These are phyloP conservation scores for Eruca vesicaria DNA, from an alignment of 441 rosid species.

Conservation along the genomic window DNA sequence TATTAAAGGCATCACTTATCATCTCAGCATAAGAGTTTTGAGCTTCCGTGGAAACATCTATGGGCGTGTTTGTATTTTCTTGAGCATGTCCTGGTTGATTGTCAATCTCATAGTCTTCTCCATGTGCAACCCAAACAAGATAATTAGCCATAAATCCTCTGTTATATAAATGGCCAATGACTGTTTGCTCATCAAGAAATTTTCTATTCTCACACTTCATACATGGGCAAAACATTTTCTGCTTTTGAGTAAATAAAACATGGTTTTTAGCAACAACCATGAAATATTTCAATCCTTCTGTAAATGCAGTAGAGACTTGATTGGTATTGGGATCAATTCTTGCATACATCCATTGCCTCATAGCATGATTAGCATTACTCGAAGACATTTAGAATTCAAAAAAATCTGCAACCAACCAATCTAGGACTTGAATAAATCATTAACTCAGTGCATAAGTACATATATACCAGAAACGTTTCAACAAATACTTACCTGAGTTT, in stretches of 20 bases:
- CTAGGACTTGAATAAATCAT: background rate
- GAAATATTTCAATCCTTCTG: background rate
- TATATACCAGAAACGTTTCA: background rate
- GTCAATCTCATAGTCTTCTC: background rate
- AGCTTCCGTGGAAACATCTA: background rate
- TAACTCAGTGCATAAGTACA: background rate
- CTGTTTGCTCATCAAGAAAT: background rate
- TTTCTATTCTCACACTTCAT: background rate
- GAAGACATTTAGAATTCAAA: background rate
- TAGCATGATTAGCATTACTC: background rate
- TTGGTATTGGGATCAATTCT: background rate
- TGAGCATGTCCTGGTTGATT: background rate
- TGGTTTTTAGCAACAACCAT: background rate
- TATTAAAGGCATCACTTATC: background rate
- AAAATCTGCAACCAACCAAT: background rate
- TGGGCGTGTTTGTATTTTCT: background rate
- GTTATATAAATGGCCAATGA: background rate
- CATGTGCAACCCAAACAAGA: background rate
- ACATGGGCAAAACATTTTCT: background rate
- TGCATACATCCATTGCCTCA: background rate
- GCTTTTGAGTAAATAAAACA: background rate
- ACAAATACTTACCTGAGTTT: background rate
- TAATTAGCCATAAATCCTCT: background rate
- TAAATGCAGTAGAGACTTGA: background rate
- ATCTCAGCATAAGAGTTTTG: background rate